Evolutionary conservation across 2,329 filamentous ascomycete species (phyloP).

Genomic region (Akanthomyces dipterigenus): DNA sequence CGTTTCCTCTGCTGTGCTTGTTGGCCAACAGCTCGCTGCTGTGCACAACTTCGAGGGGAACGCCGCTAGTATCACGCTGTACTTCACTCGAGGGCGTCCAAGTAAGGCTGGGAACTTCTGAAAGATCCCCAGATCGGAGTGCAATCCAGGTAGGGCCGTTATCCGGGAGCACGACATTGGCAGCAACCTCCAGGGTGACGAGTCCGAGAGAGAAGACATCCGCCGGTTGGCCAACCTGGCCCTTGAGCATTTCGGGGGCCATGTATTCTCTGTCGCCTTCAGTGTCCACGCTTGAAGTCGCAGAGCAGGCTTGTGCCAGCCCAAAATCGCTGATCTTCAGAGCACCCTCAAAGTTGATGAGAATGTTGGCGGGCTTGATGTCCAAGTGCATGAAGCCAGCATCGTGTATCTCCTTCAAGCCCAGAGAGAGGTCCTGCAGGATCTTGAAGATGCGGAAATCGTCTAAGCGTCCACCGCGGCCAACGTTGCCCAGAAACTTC

Average conservation of each 20-base stretch:
- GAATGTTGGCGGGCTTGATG: constrained; percentile 76
- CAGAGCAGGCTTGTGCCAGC: constrained; percentile 73
- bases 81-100: constrained; percentile 68
- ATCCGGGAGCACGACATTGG: constrained; percentile 88
- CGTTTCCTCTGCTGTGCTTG: constrained; percentile 27
- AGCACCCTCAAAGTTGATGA: constrained; percentile 73
- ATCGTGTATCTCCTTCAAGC: constrained; percentile 83
- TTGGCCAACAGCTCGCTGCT: constrained; percentile 27
- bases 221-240: constrained; percentile 80
- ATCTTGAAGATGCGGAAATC: constrained; percentile 99
- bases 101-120: constrained; percentile 80
- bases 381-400: constrained; percentile 81
- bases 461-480: constrained; percentile 78
- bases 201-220: constrained; percentile 93
- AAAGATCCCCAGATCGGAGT: constrained; percentile 81
- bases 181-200: constrained; percentile 90
- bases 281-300: constrained; percentile 68
- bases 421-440: constrained; percentile 74
- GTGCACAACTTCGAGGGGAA: constrained; percentile 30
- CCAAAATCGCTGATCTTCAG: constrained; percentile 86
- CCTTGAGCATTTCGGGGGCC: constrained; percentile 82
- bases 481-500: constrained; percentile 74
- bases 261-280: constrained; percentile 97
- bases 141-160: constrained; percentile 90
- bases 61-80: constrained; percentile 63